Conservation (phyloP, 306 rosid genomes). For the Quercus bicolor region DNA sequence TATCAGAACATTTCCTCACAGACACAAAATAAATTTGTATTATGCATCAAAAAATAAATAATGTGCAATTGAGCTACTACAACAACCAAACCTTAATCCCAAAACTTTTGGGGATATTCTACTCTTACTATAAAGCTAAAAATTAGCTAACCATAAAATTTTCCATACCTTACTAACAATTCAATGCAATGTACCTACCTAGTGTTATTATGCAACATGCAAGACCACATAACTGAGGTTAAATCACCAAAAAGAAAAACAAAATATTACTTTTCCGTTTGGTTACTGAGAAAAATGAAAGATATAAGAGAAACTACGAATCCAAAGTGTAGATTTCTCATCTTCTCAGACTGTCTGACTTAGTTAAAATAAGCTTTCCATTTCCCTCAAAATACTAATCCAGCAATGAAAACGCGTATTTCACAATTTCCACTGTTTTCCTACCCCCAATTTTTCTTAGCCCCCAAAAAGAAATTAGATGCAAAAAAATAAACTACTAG, state of each 20-base stretch:
- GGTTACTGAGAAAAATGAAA: not conserved
- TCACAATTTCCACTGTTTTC: not conserved
- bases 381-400: not conserved
- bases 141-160: not conserved
- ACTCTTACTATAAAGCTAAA: not conserved
- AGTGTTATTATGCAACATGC: not conserved
- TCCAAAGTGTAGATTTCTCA: not conserved
- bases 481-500: not conserved
- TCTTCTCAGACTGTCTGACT: not conserved
- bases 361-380: not conserved
- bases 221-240: not conserved
- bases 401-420: not conserved
- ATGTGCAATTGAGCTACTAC: not conserved
- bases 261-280: not conserved
- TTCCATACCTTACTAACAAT: not conserved
- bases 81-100: not conserved
- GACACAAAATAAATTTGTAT: not conserved
- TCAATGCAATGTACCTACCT: not conserved
- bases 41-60: not conserved
- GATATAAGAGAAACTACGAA: not conserved
- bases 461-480: slow-evolving; percentile 13
- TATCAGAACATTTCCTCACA: not conserved
- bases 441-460: not conserved
- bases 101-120: not conserved
- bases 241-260: not conserved